phyloP scores from a whole-genome alignment of 1,284 basidiomycete genomes.

The Mycosarcoma maydis region DNA sequence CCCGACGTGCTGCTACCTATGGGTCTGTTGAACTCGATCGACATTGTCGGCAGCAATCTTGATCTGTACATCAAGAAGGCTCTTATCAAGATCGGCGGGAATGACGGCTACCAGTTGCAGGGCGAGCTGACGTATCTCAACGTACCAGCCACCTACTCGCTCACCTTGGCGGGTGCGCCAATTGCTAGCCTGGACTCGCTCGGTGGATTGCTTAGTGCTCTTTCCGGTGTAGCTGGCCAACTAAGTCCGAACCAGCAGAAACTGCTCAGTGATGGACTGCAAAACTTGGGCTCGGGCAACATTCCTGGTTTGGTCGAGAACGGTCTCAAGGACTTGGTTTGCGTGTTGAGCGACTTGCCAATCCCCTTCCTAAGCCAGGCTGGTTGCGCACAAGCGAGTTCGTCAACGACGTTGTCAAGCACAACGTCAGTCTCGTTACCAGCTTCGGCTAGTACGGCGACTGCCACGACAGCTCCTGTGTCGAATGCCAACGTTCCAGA shows the following conservation, averaged over 20 bases:
- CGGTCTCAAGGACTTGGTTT: constrained; percentile 1
- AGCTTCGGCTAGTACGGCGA: constrained; percentile 1
- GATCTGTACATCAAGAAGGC: constrained; percentile 13
- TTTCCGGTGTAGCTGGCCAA: neutral
- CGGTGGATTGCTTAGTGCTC: constrained; percentile 6
- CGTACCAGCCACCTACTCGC: constrained; percentile 22
- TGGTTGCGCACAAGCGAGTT: constrained; percentile 3
- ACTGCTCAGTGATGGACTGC: constrained; percentile 3
- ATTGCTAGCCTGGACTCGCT: constrained; percentile 3
- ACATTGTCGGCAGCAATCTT: constrained; percentile 5
- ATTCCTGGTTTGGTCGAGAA: constrained; percentile 1
- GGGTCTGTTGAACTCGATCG: constrained; percentile 11
- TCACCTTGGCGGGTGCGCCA: neutral
- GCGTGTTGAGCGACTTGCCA: constrained; percentile 4
- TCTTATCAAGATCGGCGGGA: constrained; percentile 19
- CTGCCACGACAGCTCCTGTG: too few species aligned
- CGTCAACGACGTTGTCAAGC: neutral
- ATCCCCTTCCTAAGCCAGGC: constrained; percentile 3
- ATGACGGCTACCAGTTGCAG: constrained; percentile 15
- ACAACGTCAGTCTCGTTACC: neutral
- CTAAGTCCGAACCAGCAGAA: neutral
- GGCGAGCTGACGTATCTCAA: constrained; percentile 26
- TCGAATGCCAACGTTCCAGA: too few species aligned
- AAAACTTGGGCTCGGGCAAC: constrained; percentile 1
- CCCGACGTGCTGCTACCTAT: constrained; percentile 12